Evolutionary conservation across 2,329 filamentous ascomycete genomes (phyloP), one percentile per base, ranked within the genome.

Genomic region (Alternaria tenuissima): DNA sequence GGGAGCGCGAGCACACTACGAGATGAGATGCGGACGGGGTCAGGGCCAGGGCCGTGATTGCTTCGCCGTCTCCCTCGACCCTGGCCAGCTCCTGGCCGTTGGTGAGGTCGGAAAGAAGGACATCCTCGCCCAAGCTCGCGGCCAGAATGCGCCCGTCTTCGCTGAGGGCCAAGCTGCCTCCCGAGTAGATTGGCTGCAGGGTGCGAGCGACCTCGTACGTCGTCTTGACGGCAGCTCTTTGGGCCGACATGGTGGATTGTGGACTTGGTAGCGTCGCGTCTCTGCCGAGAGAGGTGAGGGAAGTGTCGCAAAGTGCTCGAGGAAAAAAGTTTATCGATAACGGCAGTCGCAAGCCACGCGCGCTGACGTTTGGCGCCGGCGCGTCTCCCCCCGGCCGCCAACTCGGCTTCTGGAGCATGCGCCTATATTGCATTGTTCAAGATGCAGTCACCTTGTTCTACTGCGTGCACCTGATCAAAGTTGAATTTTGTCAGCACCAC

Each of bases 161-260:
- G 82, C 94, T 93, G 62, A 98, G 86, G 30, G 92, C 89, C 60
- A 96, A 89, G 66, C 91, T 90, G 43, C 95, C 95, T 55, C 95
- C 95, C 2, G 94, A 97, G 76, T 95, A 97, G 51, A 98, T 94
- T 20, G 95, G 95, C 71, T 93, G 91, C 57, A 99, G 91, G 48
- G 93, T 91, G 73, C 91, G 88, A 66, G 86, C 86, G 59, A 91
- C 87, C 74, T 96, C 92, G 78, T 97, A 99, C 4, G 94, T 97
- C 59, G 93, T 97, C 84, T 93, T 96, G 70, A 85, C 79, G 41
- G 81, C 82, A 62, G 85, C 79, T 77, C 85, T 85, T 73, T 85
- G 86, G 69, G 83, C 81, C 83, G 63, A 61, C 58, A 59, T 62
- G 48, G 54, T 65, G 49, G 43, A 47, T 22, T 49, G 43, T n/a